These are phyloP conservation scores for Eucalyptus cloeziana DNA, from an alignment of 345 rosid genomes.

Conservation along the genomic window DNA sequence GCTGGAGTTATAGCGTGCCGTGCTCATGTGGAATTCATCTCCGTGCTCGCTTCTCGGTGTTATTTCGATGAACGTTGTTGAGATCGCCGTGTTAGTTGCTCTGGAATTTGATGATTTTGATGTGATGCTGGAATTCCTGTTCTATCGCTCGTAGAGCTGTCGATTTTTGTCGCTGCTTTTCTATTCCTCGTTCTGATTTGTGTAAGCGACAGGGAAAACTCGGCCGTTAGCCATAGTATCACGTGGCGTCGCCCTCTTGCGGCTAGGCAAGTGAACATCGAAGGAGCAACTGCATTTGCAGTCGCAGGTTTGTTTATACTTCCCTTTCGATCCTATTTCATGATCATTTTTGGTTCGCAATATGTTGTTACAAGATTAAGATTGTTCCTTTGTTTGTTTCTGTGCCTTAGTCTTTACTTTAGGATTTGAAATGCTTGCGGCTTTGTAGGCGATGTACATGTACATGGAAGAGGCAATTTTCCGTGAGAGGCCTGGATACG, in stretches of 20 bases:
- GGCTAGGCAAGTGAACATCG: constrained; percentile 37
- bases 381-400: not conserved
- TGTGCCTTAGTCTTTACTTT: not conserved
- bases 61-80: not conserved
- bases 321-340: not conserved
- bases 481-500: not conserved
- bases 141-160: not conserved
- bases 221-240: constrained; percentile 71
- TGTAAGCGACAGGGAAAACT: constrained; percentile 42
- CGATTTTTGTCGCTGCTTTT: not conserved
- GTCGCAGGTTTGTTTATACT: constrained; percentile 37
- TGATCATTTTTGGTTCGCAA: not conserved
- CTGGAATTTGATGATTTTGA: not conserved
- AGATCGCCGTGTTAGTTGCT: not conserved
- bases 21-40: not conserved
- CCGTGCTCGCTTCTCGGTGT: not conserved
- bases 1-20: not conserved
- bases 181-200: not conserved
- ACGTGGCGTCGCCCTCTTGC: constrained; percentile 65
- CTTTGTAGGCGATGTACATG: not conserved
- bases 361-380: not conserved
- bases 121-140: not conserved
- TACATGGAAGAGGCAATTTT: not conserved
- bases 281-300: constrained; percentile 68
- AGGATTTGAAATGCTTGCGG: not conserved